Conservation (phyloP, 106 monocot species). For the Alisma plantagoaquatica region DNA sequence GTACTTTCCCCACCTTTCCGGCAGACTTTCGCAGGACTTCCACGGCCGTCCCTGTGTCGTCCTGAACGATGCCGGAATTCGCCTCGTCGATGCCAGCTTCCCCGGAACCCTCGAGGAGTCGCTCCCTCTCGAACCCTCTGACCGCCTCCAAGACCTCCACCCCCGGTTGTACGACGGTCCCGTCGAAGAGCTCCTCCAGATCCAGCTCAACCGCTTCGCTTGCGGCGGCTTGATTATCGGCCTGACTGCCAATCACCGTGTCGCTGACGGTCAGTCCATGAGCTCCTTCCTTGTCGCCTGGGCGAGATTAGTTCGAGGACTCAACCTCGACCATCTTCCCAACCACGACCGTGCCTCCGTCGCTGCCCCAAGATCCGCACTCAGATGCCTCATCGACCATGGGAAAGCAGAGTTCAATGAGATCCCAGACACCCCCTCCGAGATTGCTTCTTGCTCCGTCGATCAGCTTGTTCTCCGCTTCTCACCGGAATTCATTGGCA, state of each 20-base stretch:
- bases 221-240: constrained; percentile 15
- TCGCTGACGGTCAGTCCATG: constrained; percentile 9
- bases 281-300: constrained; percentile 3
- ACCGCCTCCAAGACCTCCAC: not conserved
- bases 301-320: constrained; percentile 4
- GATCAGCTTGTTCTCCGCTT: constrained; percentile 8
- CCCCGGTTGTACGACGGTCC: not conserved
- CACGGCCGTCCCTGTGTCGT: not conserved
- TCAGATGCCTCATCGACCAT: constrained; percentile 1
- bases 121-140: constrained; percentile 5
- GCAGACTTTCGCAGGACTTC: constrained; percentile 11
- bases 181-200: constrained; percentile 7
- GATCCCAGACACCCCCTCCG: not conserved
- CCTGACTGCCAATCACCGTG: constrained; percentile 2
- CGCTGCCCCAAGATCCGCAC: constrained; percentile 1
- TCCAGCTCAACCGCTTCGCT: constrained; percentile 18
- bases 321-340: constrained; percentile 4
- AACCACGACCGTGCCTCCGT: constrained; percentile 7
- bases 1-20: constrained; percentile 24
- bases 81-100: constrained; percentile 3
- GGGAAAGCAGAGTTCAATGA: constrained; percentile 4
- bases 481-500: constrained; percentile 11
- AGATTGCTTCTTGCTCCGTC: not conserved
- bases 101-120: not conserved
- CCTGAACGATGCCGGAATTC: constrained; percentile 14